These are phyloP conservation scores for Allium sativum DNA, from an alignment of 106 monocot genomes.

Conservation along the genomic window DNA sequence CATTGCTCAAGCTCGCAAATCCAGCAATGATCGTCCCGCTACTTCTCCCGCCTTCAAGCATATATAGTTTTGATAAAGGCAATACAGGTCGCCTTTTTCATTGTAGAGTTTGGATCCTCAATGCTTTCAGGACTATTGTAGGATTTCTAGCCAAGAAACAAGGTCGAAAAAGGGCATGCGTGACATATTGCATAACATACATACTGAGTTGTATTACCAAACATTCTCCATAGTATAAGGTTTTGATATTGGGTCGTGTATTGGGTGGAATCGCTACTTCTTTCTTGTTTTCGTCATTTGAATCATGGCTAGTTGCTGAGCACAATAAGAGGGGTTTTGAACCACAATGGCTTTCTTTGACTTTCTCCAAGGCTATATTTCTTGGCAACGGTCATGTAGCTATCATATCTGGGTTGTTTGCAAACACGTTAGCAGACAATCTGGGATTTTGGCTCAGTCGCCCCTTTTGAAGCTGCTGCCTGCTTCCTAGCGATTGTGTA, in stretches of 20 bases:
- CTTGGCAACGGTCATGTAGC: conserved; percentile 92
- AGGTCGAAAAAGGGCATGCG: conserved; percentile 82
- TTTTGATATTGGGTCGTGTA: conserved; percentile 77
- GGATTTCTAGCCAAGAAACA: conserved; percentile 93
- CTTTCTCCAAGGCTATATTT: conserved; percentile 99
- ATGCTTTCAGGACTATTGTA: conserved; percentile 95
- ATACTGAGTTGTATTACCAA: conserved; percentile 86
- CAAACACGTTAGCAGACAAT: conserved; percentile 66
- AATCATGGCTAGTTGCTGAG: conserved; percentile 98
- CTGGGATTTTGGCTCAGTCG: conserved; percentile 86
- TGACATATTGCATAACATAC: conserved; percentile 97
- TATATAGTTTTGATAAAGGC: conserved; percentile 83
- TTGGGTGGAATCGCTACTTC: conserved; percentile 89
- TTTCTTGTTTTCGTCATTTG: conserved; percentile 87
- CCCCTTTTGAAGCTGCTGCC: conserved; percentile 93
- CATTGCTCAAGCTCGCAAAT: too few species aligned
- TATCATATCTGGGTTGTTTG: conserved; percentile 70
- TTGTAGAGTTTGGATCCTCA: conserved; percentile 92
- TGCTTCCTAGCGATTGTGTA: conserved; percentile 81
- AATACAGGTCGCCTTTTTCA: conserved; percentile 94
- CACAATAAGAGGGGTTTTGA: conserved; percentile 95
- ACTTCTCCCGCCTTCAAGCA: too few species aligned
- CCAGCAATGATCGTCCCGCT: too few species aligned
- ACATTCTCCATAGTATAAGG: conserved; percentile 81
- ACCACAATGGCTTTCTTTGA: conserved; percentile 84